Percentiles rank a stretch among this genome's conserved stretches.
Evolutionary conservation across 352 stramenopile species (phyloP).

Genomic region (Vaucheria bursata): DNA sequence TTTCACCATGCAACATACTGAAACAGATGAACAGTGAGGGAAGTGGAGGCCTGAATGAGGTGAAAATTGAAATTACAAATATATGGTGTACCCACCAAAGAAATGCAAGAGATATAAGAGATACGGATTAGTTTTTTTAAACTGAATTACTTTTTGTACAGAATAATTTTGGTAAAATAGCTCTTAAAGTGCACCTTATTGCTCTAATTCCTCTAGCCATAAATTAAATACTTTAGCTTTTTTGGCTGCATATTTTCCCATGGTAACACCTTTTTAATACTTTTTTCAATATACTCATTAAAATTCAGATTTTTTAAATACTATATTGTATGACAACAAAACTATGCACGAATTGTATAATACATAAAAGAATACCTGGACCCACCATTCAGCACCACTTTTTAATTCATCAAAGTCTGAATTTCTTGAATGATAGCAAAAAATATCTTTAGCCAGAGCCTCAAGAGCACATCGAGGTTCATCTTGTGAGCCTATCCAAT

Average conservation of each 20-base stretch:
- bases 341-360: not conserved
- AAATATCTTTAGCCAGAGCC: slow-evolving; percentile 57
- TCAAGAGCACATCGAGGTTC: slow-evolving; percentile 55
- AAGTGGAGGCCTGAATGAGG: no score
- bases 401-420: slow-evolving; percentile 51
- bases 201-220: not conserved
- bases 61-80: no score
- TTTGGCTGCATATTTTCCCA: not conserved
- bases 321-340: not conserved
- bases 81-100: no score
- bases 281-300: not conserved
- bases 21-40: no score
- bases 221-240: not conserved
- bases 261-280: not conserved
- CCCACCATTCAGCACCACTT: slow-evolving; percentile 66
- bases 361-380: slow-evolving; percentile 49
- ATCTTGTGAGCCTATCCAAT: slow-evolving; percentile 46
- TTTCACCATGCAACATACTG: no score
- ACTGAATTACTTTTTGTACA: no score
- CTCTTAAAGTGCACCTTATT: not conserved
- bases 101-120: no score
- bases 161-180: no score
- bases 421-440: slow-evolving; percentile 56
- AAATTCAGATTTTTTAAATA: not conserved
- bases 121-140: no score